Conservation (phyloP, 352 stramenopile genomes). For the Phytophthora syringae region DNA sequence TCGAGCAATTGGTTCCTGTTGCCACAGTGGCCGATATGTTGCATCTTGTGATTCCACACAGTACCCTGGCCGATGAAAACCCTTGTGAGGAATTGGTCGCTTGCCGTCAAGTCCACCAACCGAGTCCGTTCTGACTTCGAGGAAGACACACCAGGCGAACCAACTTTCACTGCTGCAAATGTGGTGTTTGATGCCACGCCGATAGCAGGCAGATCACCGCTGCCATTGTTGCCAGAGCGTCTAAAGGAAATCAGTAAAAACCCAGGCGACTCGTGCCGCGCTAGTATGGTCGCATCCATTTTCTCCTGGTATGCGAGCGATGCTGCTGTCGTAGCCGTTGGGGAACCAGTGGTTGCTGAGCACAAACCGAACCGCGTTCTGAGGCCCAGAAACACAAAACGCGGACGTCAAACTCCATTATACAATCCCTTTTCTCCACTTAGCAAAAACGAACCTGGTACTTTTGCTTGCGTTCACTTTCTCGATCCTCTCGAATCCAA, state of each 20-base stretch:
- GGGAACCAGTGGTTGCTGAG: conserved; percentile 50
- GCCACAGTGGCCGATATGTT: conserved; percentile 16
- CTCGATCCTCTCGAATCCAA: conserved; percentile 49
- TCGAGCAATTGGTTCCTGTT: neutral
- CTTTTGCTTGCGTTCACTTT: conserved; percentile 45
- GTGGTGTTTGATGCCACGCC: neutral
- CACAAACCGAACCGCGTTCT: conserved; percentile 49
- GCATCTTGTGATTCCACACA: neutral
- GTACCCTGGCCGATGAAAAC: too few species aligned
- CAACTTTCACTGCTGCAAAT: neutral
- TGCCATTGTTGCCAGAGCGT: conserved; percentile 13
- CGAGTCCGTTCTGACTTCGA: neutral
- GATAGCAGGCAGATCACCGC: neutral
- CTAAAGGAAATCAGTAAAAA: conserved; percentile 50
- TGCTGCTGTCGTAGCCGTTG: conserved; percentile 53
- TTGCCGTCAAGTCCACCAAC: too few species aligned
- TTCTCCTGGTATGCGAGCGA: conserved; percentile 39
- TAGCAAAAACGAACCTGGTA: conserved; percentile 26
- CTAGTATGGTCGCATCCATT: conserved; percentile 27
- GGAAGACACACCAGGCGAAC: neutral
- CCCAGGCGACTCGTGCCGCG: conserved; percentile 33
- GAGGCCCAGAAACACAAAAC: neutral
- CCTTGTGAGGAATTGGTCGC: too few species aligned
- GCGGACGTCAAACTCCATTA: neutral
- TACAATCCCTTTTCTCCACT: neutral